A percentile compares a stretch with the other conserved stretches of the same genome.
These are phyloP conservation scores for Groenewaldozyma salmanticensis DNA, from an alignment of 805 yeast species.

Conservation along the genomic window DNA sequence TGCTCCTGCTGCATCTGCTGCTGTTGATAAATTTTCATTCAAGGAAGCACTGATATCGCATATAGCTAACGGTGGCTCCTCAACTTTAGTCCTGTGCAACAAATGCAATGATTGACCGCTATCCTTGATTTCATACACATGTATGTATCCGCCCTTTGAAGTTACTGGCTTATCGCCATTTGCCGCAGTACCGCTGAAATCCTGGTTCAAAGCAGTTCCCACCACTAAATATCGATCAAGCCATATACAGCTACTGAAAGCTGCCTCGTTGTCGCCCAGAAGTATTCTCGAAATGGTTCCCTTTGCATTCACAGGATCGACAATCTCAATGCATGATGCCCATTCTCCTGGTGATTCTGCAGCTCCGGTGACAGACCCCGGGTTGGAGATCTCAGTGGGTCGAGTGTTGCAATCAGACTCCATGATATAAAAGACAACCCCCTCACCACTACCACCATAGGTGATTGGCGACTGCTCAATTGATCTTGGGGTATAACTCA, in stretches of 20 bases:
- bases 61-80: constrained; percentile 40
- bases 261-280: constrained; percentile 35
- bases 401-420: too few species aligned
- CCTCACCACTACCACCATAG: too few species aligned
- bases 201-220: constrained; percentile 22
- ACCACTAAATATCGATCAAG: constrained; percentile 18
- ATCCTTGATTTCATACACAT: constrained; percentile 23
- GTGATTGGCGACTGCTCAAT: too few species aligned
- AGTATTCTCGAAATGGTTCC: constrained; percentile 27
- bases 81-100: constrained; percentile 53
- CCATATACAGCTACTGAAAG: constrained; percentile 31
- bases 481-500: constrained; percentile 16
- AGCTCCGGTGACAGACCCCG: neutral
- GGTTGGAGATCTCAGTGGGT: too few species aligned
- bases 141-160: constrained; percentile 19
- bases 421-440: too few species aligned
- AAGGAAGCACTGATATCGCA: constrained; percentile 30
- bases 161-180: too few species aligned
- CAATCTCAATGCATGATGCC: constrained; percentile 48
- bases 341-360: constrained; percentile 23
- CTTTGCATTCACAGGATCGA: constrained; percentile 30
- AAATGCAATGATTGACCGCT: constrained; percentile 32
- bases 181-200: constrained; percentile 13
- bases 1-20: constrained; percentile 32
- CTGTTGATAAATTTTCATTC: too few species aligned